These are phyloP conservation scores for Funneliformis mosseae DNA, from an alignment of 192 early-diverging fungal genomes.

Conservation along the genomic window DNA sequence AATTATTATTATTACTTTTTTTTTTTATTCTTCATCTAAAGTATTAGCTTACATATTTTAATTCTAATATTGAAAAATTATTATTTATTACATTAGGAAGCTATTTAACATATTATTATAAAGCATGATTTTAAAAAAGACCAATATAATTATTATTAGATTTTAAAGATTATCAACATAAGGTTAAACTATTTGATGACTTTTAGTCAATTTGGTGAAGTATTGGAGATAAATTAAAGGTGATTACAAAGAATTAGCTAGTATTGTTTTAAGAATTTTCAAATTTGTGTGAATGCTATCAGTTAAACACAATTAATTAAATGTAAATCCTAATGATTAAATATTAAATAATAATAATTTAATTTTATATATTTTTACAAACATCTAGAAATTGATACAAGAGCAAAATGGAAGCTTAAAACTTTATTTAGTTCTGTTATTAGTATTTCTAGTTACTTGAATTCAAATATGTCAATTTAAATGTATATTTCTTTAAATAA, in stretches of 20 bases:
- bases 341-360: too few relatives aligned
- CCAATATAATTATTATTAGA: neutral
- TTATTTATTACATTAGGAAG: neutral
- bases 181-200: slow-evolving; percentile 15
- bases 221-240: slow-evolving; percentile 4
- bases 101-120: neutral
- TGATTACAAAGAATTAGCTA: slow-evolving; percentile 7
- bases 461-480: too few relatives aligned
- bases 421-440: too few relatives aligned
- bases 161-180: neutral
- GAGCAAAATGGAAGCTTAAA: too few relatives aligned
- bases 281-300: too few relatives aligned
- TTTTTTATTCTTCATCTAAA: neutral
- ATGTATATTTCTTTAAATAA: too few relatives aligned
- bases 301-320: too few relatives aligned
- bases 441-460: too few relatives aligned
- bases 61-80: slow-evolving; percentile 1
- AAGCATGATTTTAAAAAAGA: slow-evolving; percentile 1
- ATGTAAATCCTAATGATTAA: too few relatives aligned
- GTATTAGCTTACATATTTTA: neutral
- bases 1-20: neutral
- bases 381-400: too few relatives aligned
- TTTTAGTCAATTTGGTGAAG: neutral
- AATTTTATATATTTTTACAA: too few relatives aligned
- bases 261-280: neutral